A percentile compares a stretch with the other conserved stretches of the same genome.
These are phyloP conservation scores for Yarrowia galli DNA, from an alignment of 1,139 yeast species.

Conservation along the genomic window DNA sequence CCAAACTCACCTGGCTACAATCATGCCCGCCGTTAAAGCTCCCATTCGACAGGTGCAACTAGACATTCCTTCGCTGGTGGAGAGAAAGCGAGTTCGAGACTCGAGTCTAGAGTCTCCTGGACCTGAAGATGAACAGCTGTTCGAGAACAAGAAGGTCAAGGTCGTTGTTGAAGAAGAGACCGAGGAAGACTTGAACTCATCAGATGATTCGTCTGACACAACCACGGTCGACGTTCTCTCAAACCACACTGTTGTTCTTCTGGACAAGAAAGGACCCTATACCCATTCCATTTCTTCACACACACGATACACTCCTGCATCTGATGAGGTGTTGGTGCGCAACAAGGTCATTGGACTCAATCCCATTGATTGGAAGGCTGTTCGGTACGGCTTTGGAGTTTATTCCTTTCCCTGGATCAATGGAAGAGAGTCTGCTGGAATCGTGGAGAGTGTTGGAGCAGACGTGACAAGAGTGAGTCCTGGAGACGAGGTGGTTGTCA, in stretches of 20 bases:
- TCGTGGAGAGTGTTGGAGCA: constrained; percentile 51
- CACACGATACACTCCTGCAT: constrained; percentile 3
- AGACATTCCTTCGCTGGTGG: not conserved
- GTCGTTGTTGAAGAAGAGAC: not conserved
- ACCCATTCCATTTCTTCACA: constrained; percentile 13
- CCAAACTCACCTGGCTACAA: no score
- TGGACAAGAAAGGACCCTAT: constrained; percentile 23
- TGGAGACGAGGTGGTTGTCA: constrained; percentile 54
- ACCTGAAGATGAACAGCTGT: constrained; percentile 11
- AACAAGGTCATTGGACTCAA: constrained; percentile 57
- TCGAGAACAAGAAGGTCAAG: constrained; percentile 1
- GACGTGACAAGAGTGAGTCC: constrained; percentile 49
- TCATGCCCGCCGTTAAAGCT: constrained; percentile 10
- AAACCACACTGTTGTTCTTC: constrained; percentile 11
- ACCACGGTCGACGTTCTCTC: not conserved
- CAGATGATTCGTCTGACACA: constrained; percentile 7
- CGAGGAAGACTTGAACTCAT: not conserved
- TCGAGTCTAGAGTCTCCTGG: not conserved
- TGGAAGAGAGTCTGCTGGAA: constrained; percentile 58
- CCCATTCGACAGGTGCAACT: constrained; percentile 21
- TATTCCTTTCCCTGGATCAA: constrained; percentile 60
- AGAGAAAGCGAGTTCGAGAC: constrained; percentile 16
- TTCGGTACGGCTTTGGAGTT: constrained; percentile 57
- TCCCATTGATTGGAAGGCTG: constrained; percentile 61
- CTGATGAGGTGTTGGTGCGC: constrained; percentile 53